Percentiles rank a stretch among this genome's conserved stretches.
phyloP scores from a whole-genome alignment of 805 yeast species.

The Metschnikowia hibisci region DNA sequence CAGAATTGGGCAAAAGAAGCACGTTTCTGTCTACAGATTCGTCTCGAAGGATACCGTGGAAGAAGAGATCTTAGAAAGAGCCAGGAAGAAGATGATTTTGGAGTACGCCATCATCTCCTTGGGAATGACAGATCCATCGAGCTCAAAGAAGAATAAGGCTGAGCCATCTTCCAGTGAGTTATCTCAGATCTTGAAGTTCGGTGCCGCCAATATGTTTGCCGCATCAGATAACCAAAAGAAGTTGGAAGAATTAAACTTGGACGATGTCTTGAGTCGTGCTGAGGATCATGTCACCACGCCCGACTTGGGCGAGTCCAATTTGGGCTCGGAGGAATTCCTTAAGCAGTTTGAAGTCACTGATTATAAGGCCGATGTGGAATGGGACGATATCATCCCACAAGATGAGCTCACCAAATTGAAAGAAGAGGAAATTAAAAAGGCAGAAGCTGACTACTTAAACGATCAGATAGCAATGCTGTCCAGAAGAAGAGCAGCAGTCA shows the following conservation, averaged over 20 bases:
- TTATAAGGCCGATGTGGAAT: slow-evolving; percentile 94
- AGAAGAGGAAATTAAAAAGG: slow-evolving; percentile 82
- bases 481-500: slow-evolving; percentile 72
- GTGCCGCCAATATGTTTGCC: slow-evolving; percentile 98
- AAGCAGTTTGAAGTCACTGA: slow-evolving; percentile 98
- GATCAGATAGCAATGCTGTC: slow-evolving; percentile 87
- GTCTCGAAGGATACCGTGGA: slow-evolving; percentile 98
- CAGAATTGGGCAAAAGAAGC: slow-evolving; percentile 98
- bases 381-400: slow-evolving; percentile 99
- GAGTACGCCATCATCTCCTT: slow-evolving; percentile 96
- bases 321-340: slow-evolving; percentile 97
- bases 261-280: slow-evolving; percentile 93
- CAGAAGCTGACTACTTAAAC: slow-evolving; percentile 81
- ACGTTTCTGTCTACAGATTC: slow-evolving; percentile 94
- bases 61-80: slow-evolving; percentile 94
- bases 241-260: slow-evolving; percentile 90
- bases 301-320: slow-evolving; percentile 92
- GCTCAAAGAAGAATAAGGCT: slow-evolving; percentile 46
- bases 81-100: slow-evolving; percentile 95
- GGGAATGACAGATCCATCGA: slow-evolving; percentile 80
- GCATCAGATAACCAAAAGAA: slow-evolving; percentile 94
- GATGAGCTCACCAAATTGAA: slow-evolving; percentile 85
- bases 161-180: slow-evolving; percentile 85
- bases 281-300: slow-evolving; percentile 97
- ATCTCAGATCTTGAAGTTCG: slow-evolving; percentile 91